Percentiles rank a stretch among this genome's conserved stretches.
phyloP scores from a whole-genome alignment of 2,329 filamentous ascomycete genomes.

The Periconia sp. region DNA sequence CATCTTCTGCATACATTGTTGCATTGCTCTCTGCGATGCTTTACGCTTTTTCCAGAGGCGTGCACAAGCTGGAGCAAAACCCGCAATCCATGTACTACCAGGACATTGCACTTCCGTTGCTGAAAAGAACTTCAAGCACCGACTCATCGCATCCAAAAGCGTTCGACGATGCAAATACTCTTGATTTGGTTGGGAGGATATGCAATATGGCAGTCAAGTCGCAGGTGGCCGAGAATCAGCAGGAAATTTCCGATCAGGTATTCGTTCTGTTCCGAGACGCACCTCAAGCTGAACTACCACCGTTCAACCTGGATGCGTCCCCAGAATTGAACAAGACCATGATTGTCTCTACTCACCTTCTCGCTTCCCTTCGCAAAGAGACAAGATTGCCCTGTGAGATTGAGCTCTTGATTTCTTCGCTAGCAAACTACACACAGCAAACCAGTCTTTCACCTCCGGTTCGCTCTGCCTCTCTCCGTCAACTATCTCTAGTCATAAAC shows the following conservation, averaged over 20 bases:
- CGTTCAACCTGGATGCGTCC: slow-evolving; percentile 31
- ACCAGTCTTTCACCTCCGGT: slow-evolving; percentile 27
- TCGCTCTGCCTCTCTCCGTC: slow-evolving; percentile 42
- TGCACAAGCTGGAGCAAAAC: slow-evolving; percentile 52
- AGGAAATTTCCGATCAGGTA: slow-evolving; percentile 54
- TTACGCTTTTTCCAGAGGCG: slow-evolving; percentile 60
- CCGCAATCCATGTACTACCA: slow-evolving; percentile 47
- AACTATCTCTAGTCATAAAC: slow-evolving; percentile 51
- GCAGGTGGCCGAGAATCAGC: slow-evolving; percentile 54
- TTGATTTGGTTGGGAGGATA: slow-evolving; percentile 63
- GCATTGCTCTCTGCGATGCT: slow-evolving; percentile 63
- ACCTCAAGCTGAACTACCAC: slow-evolving; percentile 30
- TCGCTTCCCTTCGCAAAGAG: slow-evolving; percentile 52
- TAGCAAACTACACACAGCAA: slow-evolving; percentile 42
- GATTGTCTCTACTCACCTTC: slow-evolving; percentile 59
- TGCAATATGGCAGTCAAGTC: slow-evolving; percentile 61
- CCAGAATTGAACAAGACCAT: slow-evolving; percentile 49
- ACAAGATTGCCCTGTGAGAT: slow-evolving; percentile 34
- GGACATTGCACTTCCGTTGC: slow-evolving; percentile 49
- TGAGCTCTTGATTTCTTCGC: slow-evolving; percentile 33
- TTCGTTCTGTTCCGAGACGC: slow-evolving; percentile 54
- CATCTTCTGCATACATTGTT: slow-evolving; percentile 57
- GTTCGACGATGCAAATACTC: slow-evolving; percentile 52
- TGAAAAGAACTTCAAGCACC: slow-evolving; percentile 40
- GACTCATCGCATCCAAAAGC: slow-evolving; percentile 31